These are phyloP conservation scores for Caryopteris hybrid DNA, from an alignment of 305 asterid genomes.

Conservation along the genomic window DNA sequence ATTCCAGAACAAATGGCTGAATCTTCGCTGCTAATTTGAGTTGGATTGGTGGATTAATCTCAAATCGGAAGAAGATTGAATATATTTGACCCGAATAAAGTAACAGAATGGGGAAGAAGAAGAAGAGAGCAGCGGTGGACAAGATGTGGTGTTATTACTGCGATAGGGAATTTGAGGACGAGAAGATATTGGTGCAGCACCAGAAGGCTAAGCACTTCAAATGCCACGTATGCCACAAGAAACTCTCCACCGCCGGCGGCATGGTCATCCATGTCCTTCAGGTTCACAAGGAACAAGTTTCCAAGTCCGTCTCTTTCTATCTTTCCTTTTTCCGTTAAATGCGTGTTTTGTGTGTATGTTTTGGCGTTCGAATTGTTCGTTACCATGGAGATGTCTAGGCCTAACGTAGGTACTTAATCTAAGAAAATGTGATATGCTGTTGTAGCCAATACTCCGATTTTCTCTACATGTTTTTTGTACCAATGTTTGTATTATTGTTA, in stretches of 20 bases:
- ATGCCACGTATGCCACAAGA: constrained; percentile 97
- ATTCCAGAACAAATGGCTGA: neutral
- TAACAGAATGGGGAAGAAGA: constrained; percentile 78
- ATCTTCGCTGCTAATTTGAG: neutral
- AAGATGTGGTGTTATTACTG: constrained; percentile 96
- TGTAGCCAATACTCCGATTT: neutral
- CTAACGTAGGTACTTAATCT: neutral
- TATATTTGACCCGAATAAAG: neutral
- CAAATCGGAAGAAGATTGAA: neutral
- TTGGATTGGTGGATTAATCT: constrained; percentile 4
- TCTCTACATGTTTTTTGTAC: neutral
- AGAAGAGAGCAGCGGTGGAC: constrained; percentile 80
- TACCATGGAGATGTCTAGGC: neutral
- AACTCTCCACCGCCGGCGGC: constrained; percentile 95
- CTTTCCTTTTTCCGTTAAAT: neutral
- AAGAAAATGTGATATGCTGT: neutral
- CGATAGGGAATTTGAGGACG: constrained; percentile 96
- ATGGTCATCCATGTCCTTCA: constrained; percentile 97
- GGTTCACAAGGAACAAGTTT: constrained; percentile 92
- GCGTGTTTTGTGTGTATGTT: neutral
- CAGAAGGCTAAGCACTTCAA: constrained; percentile 98
- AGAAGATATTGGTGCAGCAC: constrained; percentile 96
- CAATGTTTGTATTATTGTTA: neutral
- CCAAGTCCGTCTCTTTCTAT: constrained; percentile 34
- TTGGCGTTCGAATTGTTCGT: neutral